Evolutionary conservation across 352 stramenopile genomes (phyloP).

Genomic region (Globisporangium okanoganense): DNA sequence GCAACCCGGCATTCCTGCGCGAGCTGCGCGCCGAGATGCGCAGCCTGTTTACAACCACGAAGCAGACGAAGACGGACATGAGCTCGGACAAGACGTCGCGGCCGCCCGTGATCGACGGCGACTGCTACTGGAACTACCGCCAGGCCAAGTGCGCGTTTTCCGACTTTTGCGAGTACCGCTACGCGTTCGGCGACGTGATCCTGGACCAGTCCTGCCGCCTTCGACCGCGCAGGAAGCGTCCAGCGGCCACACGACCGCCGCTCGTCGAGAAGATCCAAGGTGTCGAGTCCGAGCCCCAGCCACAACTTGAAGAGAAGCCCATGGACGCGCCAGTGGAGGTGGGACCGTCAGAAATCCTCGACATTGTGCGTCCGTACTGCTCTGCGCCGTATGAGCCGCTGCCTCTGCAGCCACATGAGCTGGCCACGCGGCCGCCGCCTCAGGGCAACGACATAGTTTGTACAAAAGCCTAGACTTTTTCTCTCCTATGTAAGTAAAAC

Average conservation of each 20-base stretch:
- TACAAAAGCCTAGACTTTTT: neutral
- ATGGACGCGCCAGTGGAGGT: neutral
- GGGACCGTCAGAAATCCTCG: neutral
- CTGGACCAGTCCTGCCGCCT: constrained; percentile 81
- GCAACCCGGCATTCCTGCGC: constrained; percentile 63
- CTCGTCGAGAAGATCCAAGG: constrained; percentile 4
- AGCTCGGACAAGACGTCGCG: constrained; percentile 60
- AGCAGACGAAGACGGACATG: neutral
- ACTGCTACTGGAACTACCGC: constrained; percentile 87
- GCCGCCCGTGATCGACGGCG: constrained; percentile 61
- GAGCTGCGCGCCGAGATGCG: constrained; percentile 70
- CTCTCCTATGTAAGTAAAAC: neutral
- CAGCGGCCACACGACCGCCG: constrained; percentile 8
- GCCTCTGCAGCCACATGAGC: neutral
- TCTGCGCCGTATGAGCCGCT: constrained; percentile 26
- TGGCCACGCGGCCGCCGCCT: neutral
- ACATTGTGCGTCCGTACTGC: constrained; percentile 38
- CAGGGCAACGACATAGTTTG: neutral
- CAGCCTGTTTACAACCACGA: constrained; percentile 56
- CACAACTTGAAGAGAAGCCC: neutral
- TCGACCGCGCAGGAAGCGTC: constrained; percentile 31
- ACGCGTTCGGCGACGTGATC: constrained; percentile 75
- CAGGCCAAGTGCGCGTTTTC: constrained; percentile 65
- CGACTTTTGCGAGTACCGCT: constrained; percentile 80
- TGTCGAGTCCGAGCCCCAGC: neutral